A percentile compares a stretch with the other conserved stretches of the same genome.
Conservation (phyloP, 352 stramenopile species). For the Peronospora belbahrii region DNA sequence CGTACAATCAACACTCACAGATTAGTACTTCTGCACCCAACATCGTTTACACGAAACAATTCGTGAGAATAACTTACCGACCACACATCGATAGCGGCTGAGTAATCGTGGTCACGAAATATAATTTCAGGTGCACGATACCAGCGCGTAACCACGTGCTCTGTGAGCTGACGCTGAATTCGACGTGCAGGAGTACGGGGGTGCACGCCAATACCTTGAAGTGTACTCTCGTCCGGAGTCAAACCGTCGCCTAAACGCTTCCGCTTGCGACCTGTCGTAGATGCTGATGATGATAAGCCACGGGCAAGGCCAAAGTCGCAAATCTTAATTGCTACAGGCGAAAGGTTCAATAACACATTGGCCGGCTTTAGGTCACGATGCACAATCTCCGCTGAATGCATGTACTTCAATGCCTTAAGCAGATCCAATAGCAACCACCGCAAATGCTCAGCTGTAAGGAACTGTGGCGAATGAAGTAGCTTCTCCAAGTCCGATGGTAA, state of each 20-base stretch:
- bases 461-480: conserved; percentile 78
- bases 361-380: conserved; percentile 84
- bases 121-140: conserved; percentile 94
- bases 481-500: conserved; percentile 80
- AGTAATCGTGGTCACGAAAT: conserved; percentile 86
- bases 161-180: conserved; percentile 88
- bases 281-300: conserved; percentile 56
- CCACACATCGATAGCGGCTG: conserved; percentile 83
- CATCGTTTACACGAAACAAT: background rate
- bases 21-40: conserved; percentile 1
- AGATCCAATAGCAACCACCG: conserved; percentile 80
- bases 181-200: conserved; percentile 64
- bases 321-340: conserved; percentile 81
- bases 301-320: conserved; percentile 80
- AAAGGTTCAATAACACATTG: conserved; percentile 85
- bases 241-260: conserved; percentile 34
- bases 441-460: conserved; percentile 75
- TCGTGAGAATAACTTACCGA: conserved; percentile 45
- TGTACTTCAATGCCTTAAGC: conserved; percentile 86
- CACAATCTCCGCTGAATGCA: conserved; percentile 85
- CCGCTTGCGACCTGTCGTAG: conserved; percentile 61
- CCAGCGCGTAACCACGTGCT: conserved; percentile 93
- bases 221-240: conserved; percentile 44
- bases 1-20: background rate
- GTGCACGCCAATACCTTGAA: conserved; percentile 61